Evolutionary conservation across 768 basidiomycete genomes (phyloP), one percentile per base, ranked within the genome.

Genomic region (Tulasnella sp.): DNA sequence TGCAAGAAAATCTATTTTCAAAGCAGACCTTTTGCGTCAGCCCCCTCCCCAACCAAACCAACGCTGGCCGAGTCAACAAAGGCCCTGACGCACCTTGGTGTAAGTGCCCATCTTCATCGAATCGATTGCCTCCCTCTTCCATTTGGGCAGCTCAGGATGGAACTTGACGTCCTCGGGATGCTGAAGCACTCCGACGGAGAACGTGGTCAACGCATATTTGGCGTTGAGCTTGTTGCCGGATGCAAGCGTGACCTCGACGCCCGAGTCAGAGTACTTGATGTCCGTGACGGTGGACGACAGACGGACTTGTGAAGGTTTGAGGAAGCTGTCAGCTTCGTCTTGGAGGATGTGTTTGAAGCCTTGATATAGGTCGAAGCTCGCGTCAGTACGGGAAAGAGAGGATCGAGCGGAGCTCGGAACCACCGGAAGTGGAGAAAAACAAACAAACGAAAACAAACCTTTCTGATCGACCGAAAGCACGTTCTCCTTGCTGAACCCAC

Each of bases 121-220:
- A 44, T 89, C 88, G 48, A 92, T 89, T 5, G 91, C 91, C 79
- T 92, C 91, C n/a, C 86, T 79, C 83, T 92, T 92, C 86, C 88
- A 92, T 12, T 82, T 85, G 12, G 91, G 92, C 34, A 92, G 83
- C 12, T 84, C 34, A 2, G 92, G 92, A 56, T 87, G 82, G 81
- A 92, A 93, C 3, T 75, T 79, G 6, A 93, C 89, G 80, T 92
- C 91, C 40, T 87, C 85, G 78, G 91, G 86, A 19, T 68, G 62
- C 84, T 93, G 92, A 77, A 93, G 85, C 9, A 93, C 92, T 0
- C 92, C 92, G 1, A 92, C 83, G 80, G 91, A 92, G 84, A 93
- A 93, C 0, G 92, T 93, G 81, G 89, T 89, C 40, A 93, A 82
- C 3, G 89, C 91, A 82, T 91, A 90, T 76, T 92, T 88, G 21